Conservation (phyloP, 2,329 filamentous ascomycete genomes). For the Venturia aucupariae region DNA sequence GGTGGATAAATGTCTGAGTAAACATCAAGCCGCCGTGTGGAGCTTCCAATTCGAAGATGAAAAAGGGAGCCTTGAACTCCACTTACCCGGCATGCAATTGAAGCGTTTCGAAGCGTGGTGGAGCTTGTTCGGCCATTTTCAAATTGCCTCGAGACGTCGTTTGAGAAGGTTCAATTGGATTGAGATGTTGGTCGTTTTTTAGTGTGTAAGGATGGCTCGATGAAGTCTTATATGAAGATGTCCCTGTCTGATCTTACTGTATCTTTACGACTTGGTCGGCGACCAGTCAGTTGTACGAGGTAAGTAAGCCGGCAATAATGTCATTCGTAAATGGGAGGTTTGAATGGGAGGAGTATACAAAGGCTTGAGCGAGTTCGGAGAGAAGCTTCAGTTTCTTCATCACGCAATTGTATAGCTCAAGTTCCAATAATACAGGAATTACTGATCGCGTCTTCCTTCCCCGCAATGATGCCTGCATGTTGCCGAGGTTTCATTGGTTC, state of each 20-base stretch:
- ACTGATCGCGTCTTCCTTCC: conserved; percentile 1
- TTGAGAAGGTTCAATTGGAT: neutral
- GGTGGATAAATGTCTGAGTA: neutral
- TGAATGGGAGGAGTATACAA: neutral
- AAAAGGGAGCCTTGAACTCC: neutral
- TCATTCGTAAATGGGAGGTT: neutral
- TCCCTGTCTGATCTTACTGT: neutral
- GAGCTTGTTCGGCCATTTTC: conserved; percentile 11
- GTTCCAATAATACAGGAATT: neutral
- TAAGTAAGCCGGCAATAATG: neutral
- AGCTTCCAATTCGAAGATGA: neutral
- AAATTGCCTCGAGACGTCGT: neutral
- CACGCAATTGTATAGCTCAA: neutral
- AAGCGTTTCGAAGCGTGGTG: conserved; percentile 63
- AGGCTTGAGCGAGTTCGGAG: neutral
- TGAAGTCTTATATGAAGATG: neutral
- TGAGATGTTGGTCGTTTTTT: neutral
- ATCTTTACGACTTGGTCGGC: neutral
- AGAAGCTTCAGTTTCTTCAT: too few species aligned
- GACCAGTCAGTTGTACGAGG: neutral
- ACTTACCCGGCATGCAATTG: conserved; percentile 75
- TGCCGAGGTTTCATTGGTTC: neutral
- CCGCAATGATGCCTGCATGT: conserved; percentile 3
- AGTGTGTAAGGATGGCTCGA: neutral
- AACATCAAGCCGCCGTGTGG: neutral